These are phyloP conservation scores for Diaporthe helianthi DNA, from an alignment of 2,329 filamentous ascomycete species.

Conservation along the genomic window DNA sequence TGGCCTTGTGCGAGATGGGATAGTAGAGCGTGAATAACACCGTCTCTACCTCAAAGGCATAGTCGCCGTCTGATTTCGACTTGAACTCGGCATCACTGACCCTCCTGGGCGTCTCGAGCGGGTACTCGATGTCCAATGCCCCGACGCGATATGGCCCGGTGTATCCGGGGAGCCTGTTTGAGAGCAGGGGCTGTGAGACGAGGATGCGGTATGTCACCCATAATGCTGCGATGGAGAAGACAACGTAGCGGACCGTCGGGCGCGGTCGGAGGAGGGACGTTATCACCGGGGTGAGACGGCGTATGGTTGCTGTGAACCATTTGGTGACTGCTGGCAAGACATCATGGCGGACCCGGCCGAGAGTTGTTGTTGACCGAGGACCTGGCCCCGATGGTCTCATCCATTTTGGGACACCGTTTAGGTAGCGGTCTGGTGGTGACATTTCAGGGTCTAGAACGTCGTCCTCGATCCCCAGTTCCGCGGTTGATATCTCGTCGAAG, in stretches of 20 bases:
- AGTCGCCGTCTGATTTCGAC: constrained; percentile 9
- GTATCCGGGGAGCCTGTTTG: constrained; percentile 20
- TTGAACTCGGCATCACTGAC: constrained; percentile 23
- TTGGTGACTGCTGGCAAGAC: neutral
- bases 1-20: constrained; percentile 3
- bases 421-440: constrained; percentile 1
- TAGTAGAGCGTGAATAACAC: constrained; percentile 35
- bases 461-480: constrained; percentile 29
- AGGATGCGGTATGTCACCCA: constrained; percentile 22
- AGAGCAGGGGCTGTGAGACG: constrained; percentile 7
- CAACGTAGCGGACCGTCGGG: constrained; percentile 26
- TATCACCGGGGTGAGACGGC: neutral
- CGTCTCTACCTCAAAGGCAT: constrained; percentile 33
- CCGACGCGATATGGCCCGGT: constrained; percentile 32
- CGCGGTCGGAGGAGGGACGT: constrained; percentile 24
- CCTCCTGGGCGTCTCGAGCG: constrained; percentile 15
- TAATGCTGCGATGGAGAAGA: constrained; percentile 10
- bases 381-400: constrained; percentile 23
- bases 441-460: constrained; percentile 5
- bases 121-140: constrained; percentile 29
- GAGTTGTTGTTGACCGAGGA: neutral
- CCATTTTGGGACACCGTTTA: constrained; percentile 28
- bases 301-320: neutral
- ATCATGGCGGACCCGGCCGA: neutral
- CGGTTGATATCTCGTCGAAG: constrained; percentile 28